These are phyloP conservation scores for Candida sojae DNA, from an alignment of 1,139 yeast species.

Conservation along the genomic window DNA sequence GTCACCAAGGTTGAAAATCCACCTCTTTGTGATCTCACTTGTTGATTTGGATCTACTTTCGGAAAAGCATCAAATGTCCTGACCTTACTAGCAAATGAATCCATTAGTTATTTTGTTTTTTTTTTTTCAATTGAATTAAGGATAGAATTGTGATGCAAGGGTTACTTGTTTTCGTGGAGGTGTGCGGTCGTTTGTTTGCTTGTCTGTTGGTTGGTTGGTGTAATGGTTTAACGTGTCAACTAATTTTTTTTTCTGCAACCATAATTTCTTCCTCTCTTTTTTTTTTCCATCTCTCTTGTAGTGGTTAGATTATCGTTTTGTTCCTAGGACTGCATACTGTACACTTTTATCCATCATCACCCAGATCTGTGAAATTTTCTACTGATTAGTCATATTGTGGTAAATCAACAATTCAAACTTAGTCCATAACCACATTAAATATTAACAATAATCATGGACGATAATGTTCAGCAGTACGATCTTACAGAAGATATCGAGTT, in stretches of 20 bases:
- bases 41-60: conserved; percentile 76
- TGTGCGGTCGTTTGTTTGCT: background rate
- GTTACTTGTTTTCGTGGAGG: background rate
- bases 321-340: background rate
- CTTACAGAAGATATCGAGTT: conserved; percentile 13
- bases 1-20: conserved; percentile 74
- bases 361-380: background rate
- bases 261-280: background rate
- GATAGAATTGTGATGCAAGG: no score
- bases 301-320: no score
- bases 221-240: conserved; percentile 1
- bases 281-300: background rate
- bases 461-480: background rate
- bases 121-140: no score
- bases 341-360: background rate
- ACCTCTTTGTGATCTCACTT: conserved; percentile 74
- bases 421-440: no score
- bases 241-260: conserved; percentile 1
- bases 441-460: background rate
- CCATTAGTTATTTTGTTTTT: conserved; percentile 24
- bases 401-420: no score
- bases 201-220: background rate
- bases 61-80: conserved; percentile 89
- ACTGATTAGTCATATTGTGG: background rate
- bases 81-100: conserved; percentile 40